Evolutionary conservation across 2,329 filamentous ascomycete genomes (phyloP), one percentile per base, ranked within the genome.

Genomic region (Colletotrichum sp.): DNA sequence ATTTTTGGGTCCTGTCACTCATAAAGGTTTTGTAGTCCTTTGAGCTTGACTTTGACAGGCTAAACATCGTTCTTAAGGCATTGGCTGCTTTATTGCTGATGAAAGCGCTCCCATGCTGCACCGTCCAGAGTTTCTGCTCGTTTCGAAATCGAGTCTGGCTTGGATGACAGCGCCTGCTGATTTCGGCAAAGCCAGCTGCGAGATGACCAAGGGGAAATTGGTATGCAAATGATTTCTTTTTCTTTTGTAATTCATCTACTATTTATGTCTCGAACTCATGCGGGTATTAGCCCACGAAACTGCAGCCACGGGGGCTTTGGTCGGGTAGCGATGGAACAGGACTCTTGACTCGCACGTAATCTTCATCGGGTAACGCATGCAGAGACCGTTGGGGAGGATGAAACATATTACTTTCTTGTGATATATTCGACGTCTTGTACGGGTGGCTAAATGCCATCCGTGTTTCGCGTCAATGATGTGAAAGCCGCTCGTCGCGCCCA

Each of bases 1-100:
- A 6, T 13, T 12, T 7, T 6, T 22, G 9, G 10, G 44, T 8
- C 44, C n/a, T 7, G 5, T 13, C 18, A 13, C 10, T 48, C 6
- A 22, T 22, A 0, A 12, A 48, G n/a, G n/a, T 5, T 48, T 48
- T 13, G n/a, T 6, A 22, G 2, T 48, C 2, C n/a, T 22, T 48
- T 8, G 3, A 1, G 2, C 3, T n/a, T 2, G 39, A 48, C 10
- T n/a, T n/a, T 4, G 3, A n/a, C 9, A 7, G 18, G 9, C 39
- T 9, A 12, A 48, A 48, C 2, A 48, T n/a, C 4, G 16, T 9
- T 44, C 8, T 18, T 3, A 5, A 18, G 36, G 18, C 16, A 44
- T 44, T 18, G 16, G 36, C 16, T 18, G 36, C 8, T 18, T 44
- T 6, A 44, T 5, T 44, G 16, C 36, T 39, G 15, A 39, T 39